phyloP scores from a whole-genome alignment of 495 filamentous ascomycete species.

The Corynascus novoguineensis region DNA sequence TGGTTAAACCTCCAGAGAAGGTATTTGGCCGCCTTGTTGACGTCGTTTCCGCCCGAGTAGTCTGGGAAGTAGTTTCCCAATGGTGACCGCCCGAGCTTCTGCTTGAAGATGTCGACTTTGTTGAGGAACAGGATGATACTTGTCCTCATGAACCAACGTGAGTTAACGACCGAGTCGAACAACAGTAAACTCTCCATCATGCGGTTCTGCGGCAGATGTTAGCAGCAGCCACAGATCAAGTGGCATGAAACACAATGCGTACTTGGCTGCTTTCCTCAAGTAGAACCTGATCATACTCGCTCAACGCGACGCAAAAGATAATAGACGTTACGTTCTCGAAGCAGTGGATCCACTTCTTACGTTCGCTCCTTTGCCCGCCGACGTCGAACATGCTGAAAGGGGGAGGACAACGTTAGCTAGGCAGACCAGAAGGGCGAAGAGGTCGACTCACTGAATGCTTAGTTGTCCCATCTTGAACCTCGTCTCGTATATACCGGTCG shows the following conservation, averaged over 20 bases:
- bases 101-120: constrained; percentile 96
- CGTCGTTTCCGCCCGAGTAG: constrained; percentile 94
- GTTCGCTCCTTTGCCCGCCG: constrained; percentile 90
- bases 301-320: constrained; percentile 97
- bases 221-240: neutral
- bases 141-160: constrained; percentile 96
- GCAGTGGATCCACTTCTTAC: constrained; percentile 99
- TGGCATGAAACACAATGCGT: constrained; percentile 16
- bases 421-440: neutral
- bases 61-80: constrained; percentile 94
- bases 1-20: constrained; percentile 98
- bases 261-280: constrained; percentile 97
- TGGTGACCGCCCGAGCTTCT: constrained; percentile 83
- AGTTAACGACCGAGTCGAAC: constrained; percentile 99
- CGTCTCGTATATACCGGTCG: constrained; percentile 99
- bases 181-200: constrained; percentile 98
- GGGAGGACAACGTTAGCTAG: constrained; percentile 20
- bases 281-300: constrained; percentile 96
- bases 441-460: constrained; percentile 83
- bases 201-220: constrained; percentile 60
- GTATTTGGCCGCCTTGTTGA: constrained; percentile 96
- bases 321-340: constrained; percentile 99
- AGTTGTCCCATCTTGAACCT: constrained; percentile 96
- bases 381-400: constrained; percentile 92
- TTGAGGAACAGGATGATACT: constrained; percentile 98